Evolutionary conservation across 2,329 filamentous ascomycete species (phyloP), one percentile per base, ranked within the genome.

Genomic region (Fusarium tuaranense): DNA sequence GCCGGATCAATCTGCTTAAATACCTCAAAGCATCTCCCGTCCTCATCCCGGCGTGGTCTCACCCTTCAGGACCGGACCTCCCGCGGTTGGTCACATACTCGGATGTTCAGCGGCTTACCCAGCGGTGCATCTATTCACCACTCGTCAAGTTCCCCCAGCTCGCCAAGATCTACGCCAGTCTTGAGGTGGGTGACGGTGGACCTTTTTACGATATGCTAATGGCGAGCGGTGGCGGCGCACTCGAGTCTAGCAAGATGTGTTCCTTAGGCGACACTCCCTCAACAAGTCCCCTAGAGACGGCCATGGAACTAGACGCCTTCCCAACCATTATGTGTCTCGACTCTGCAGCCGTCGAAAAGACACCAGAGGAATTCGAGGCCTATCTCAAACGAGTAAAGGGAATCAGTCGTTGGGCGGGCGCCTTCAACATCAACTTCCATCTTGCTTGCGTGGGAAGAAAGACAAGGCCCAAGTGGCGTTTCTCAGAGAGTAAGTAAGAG

Each of bases 1-100:
- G 85, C 0, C 80, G 88, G 20, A 71, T 78, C 7, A 67, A 67
- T 4, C 80, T 90, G 0, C 82, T 90, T 13, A 74, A 80, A 2
- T 70, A 70, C 1, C 81, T 90, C 16, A 84, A 82, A 46, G 78
- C 76, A 14, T 77, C 82, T 1, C 88, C 88, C 3, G 80, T 89
- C 51, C 76, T 87, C n/a, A 72, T 88, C 13, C 78, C 83, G 0
- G 76, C 80, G 1, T 71, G 74, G 68, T 66, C 74, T 10, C 75
- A 67, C 38, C 58, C 57, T 27, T 71, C 64, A 0, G 83, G 83
- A 0, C 83, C 84, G 0, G 82, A 83, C 22, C 80, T 88, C 32
- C 87, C 88, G 0, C 81, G 85, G 67, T 75, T 89, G n/a, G 79
- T 90, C 62, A 88, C 87, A 2, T 88, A 88, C 81, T 86, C 84